A percentile compares a stretch with the other conserved stretches of the same genome.
phyloP scores from a whole-genome alignment of 306 rosid genomes.

The Lithocarpus polystachyus region DNA sequence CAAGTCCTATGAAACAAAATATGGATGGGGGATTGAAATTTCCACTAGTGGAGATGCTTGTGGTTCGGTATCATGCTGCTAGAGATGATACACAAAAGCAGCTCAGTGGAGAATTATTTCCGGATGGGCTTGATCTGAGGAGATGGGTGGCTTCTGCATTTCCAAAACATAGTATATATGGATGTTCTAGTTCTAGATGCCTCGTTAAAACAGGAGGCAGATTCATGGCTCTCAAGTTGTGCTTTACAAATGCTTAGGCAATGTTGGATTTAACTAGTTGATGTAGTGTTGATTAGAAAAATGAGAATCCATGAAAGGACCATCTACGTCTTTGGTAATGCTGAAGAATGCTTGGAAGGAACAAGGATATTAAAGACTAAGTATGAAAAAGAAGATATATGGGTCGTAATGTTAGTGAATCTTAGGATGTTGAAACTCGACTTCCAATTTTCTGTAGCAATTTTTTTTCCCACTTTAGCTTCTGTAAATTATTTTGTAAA shows the following conservation, averaged over 20 bases:
- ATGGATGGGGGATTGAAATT: constrained; percentile 23
- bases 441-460: too few relatives aligned
- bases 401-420: too few relatives aligned
- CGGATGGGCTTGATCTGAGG: constrained; percentile 22
- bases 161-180: constrained; percentile 11
- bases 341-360: constrained; percentile 1
- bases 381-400: neutral
- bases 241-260: constrained; percentile 2
- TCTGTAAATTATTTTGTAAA: too few relatives aligned
- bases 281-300: constrained; percentile 13
- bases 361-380: neutral
- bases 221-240: neutral
- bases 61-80: constrained; percentile 23
- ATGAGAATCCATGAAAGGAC: constrained; percentile 6
- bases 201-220: constrained; percentile 12
- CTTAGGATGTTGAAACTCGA: too few relatives aligned
- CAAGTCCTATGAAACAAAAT: constrained; percentile 1
- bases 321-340: neutral
- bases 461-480: too few relatives aligned
- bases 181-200: constrained; percentile 16
- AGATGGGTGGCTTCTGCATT: constrained; percentile 21
- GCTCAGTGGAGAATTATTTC: constrained; percentile 12
- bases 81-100: constrained; percentile 29
- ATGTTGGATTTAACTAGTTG: constrained; percentile 3
- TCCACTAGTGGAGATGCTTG: constrained; percentile 23